phyloP scores from a whole-genome alignment of 805 yeast species.

The Candida sphagnicola region DNA sequence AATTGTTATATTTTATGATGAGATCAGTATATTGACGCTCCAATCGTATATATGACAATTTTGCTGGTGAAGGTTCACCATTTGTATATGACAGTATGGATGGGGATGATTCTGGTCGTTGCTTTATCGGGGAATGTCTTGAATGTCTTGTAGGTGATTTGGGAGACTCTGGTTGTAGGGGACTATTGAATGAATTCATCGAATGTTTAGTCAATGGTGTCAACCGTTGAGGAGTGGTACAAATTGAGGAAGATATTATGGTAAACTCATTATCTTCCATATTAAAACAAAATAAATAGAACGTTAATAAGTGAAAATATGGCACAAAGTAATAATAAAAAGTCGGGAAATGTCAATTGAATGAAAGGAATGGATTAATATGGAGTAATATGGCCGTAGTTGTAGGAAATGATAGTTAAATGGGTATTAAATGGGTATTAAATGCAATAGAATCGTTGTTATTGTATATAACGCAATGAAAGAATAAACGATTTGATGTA shows the following conservation, averaged over 20 bases:
- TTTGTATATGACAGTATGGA: not conserved
- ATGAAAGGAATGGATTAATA: too few relatives aligned
- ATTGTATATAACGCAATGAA: too few relatives aligned
- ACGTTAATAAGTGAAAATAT: too few relatives aligned
- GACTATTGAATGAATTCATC: slow-evolving; percentile 10
- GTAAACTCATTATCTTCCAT: slow-evolving; percentile 2
- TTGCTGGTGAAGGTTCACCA: not conserved
- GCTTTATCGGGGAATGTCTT: not conserved
- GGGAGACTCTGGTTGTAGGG: not conserved
- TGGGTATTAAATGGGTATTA: too few relatives aligned
- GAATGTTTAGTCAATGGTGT: slow-evolving; percentile 11
- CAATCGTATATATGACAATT: slow-evolving; percentile 1
- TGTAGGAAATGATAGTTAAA: too few relatives aligned
- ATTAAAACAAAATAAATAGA: too few relatives aligned
- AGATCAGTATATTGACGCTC: slow-evolving; percentile 28
- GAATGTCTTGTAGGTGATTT: not conserved
- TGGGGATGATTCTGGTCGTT: not conserved
- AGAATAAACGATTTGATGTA: too few relatives aligned
- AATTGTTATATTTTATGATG: slow-evolving; percentile 20
- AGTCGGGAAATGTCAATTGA: too few relatives aligned
- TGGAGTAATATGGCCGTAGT: too few relatives aligned
- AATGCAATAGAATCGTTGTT: too few relatives aligned
- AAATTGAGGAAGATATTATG: not conserved
- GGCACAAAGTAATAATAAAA: too few relatives aligned
- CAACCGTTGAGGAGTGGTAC: slow-evolving; percentile 4